Evolutionary conservation across 176 grass and related monocot species (phyloP), one percentile per base, ranked within the genome.

Genomic region (Paspalum vaginatum): DNA sequence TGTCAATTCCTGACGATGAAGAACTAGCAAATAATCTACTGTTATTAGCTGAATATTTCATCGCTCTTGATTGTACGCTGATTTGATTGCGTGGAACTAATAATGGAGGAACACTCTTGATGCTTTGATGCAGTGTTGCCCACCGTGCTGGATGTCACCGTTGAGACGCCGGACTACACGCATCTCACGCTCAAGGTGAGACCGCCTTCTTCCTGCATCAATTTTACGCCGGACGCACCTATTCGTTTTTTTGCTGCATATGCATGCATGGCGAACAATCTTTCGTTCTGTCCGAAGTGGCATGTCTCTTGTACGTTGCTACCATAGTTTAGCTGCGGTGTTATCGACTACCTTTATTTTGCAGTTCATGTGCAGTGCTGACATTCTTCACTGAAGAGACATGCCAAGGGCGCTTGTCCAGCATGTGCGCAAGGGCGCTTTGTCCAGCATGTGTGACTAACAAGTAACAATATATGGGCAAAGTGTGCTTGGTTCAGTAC

Each of bases 101-200:
- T 85, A n/a, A 3, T 32, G 55, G 45, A 49, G 58, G 58, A 27
- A 61, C 58, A 77, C 72, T 54, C 43, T 43, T 61, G 32, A 32
- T 32, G 51, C 39, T 26, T 26, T 26, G 24, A 0, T 84, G 90
- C 92, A 98, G 96, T 95, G 72, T 50, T 95, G 85, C 96, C 96
- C 45, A 82, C 84, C 63, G 92, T 86, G 59, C 53, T 98, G 24
- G 90, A 98, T 65, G 84, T 98, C n/a, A 93, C 81, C 20, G 92
- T 95, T 47, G 96, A 95, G 81, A 91, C 88, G 17, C 90, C 92
- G 78, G 92, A 98, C 63, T 95, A 86, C 90, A 84, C 92, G 40
- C 90, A 91, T 20, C 90, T 98, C 69, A 90, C 86, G 53, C 90
- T 98, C 65, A 98, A 95, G 95, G 95, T 98, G 62, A 87, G 59